phyloP scores from a whole-genome alignment of 148 eudicot genomes.

The Chenopodium suecicum region DNA sequence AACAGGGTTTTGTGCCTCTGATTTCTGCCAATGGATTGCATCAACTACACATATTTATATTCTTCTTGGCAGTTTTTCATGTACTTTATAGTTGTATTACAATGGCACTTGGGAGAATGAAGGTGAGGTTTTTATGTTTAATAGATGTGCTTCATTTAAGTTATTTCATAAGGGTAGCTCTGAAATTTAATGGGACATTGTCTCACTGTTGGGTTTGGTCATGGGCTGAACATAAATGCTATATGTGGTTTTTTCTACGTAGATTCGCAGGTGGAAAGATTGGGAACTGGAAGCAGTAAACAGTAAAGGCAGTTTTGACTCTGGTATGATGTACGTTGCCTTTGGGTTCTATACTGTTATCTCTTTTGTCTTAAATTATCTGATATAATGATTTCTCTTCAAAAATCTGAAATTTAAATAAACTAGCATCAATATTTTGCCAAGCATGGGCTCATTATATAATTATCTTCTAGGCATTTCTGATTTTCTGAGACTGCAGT shows the following conservation, averaged over 20 bases:
- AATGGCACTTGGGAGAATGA: constrained; percentile 84
- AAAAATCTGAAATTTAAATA: neutral
- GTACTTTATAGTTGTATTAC: constrained; percentile 69
- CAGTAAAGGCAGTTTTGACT: constrained; percentile 1
- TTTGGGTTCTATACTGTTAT: neutral
- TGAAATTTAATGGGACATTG: neutral
- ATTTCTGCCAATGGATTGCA: constrained; percentile 72
- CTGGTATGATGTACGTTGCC: constrained; percentile 33
- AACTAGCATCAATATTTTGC: neutral
- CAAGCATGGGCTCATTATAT: neutral
- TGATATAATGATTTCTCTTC: neutral
- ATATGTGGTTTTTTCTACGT: constrained; percentile 16
- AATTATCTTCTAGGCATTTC: neutral
- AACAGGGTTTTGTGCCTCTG: constrained; percentile 68
- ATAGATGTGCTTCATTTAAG: neutral
- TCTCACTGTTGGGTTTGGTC: neutral
- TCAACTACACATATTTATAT: constrained; percentile 91
- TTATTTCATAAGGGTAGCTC: neutral
- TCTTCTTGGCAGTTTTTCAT: constrained; percentile 93
- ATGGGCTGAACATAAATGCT: neutral
- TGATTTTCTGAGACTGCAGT: neutral
- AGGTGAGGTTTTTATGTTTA: constrained; percentile 37
- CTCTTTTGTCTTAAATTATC: neutral
- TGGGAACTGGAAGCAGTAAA: constrained; percentile 58
- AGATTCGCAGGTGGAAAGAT: constrained; percentile 87